Evolutionary conservation across 768 basidiomycete genomes (phyloP).

Genomic region (Boletus sp.): DNA sequence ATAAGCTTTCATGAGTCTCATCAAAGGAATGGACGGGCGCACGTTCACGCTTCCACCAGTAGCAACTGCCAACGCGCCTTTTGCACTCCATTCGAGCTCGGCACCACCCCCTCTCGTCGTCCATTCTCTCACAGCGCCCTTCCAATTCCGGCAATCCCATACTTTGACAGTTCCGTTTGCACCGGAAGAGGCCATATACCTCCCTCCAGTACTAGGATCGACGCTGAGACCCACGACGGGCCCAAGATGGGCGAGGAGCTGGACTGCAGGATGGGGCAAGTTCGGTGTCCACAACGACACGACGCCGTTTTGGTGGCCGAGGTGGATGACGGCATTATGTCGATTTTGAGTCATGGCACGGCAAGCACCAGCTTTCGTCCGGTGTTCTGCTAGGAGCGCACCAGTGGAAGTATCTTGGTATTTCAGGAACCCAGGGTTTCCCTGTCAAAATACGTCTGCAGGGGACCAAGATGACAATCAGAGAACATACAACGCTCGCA

Average conservation of each 20-base stretch:
- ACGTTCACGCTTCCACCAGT: conserved; percentile 85
- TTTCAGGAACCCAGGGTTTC: conserved; percentile 87
- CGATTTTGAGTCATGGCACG: conserved; percentile 84
- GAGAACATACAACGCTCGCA: conserved; percentile 65
- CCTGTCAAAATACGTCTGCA: conserved; percentile 39
- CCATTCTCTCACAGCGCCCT: conserved; percentile 82
- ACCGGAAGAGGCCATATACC: conserved; percentile 90
- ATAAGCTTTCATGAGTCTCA: background rate
- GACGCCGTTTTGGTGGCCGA: conserved; percentile 93
- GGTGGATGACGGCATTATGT: conserved; percentile 91
- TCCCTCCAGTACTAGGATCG: conserved; percentile 80
- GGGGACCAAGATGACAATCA: background rate
- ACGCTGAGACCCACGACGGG: conserved; percentile 79
- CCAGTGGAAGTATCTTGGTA: conserved; percentile 98
- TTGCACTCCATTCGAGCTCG: conserved; percentile 82
- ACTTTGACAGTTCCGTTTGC: conserved; percentile 88
- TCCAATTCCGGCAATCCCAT: conserved; percentile 98
- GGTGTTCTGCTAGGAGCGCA: conserved; percentile 78
- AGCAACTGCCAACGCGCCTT: conserved; percentile 78
- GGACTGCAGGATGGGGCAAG: conserved; percentile 86
- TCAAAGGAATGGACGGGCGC: conserved; percentile 17
- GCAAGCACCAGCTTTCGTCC: conserved; percentile 86
- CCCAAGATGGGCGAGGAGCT: conserved; percentile 86
- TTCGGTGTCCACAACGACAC: conserved; percentile 99
- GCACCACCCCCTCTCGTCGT: conserved; percentile 62